Evolutionary conservation across 2,329 filamentous ascomycete species (phyloP).

Genomic region (Rhynchosporium agropyri): DNA sequence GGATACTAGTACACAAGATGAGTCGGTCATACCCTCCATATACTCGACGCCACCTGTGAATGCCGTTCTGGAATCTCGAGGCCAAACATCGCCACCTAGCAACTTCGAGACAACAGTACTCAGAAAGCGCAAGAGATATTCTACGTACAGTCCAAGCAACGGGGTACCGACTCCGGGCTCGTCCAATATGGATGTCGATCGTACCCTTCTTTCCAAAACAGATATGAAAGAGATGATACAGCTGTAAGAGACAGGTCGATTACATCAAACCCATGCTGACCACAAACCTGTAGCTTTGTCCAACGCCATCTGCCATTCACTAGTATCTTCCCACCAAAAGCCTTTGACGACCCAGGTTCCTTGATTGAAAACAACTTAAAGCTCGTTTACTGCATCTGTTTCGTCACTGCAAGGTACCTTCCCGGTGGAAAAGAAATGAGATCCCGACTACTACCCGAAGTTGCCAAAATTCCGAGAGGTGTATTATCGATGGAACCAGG

Average conservation of each 20-base stretch:
- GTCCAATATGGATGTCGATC: slow-evolving; percentile 10
- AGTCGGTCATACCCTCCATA: slow-evolving; percentile 22
- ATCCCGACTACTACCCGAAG: slow-evolving; percentile 19
- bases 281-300: slow-evolving; percentile 2
- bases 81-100: background rate
- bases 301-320: slow-evolving; percentile 20
- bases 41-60: slow-evolving; percentile 25
- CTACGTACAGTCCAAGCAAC: background rate
- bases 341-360: slow-evolving; percentile 17
- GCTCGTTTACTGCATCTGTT: slow-evolving; percentile 25
- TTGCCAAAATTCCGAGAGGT: slow-evolving; percentile 14
- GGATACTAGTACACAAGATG: background rate
- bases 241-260: slow-evolving; percentile 7
- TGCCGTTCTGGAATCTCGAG: slow-evolving; percentile 15
- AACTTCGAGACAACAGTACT: background rate
- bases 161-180: slow-evolving; percentile 7
- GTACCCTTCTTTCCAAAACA: slow-evolving; percentile 12
- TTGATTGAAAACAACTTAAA: slow-evolving; percentile 21
- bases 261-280: background rate
- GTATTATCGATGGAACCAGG: slow-evolving; percentile 13
- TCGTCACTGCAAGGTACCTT: slow-evolving; percentile 24
- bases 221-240: slow-evolving; percentile 24
- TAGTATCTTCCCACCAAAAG: slow-evolving; percentile 10
- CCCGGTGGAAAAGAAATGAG: slow-evolving; percentile 23
- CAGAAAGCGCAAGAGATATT: slow-evolving; percentile 18